Evolutionary conservation across 345 rosid species (phyloP).

Genomic region (Geranium rotundifolium): DNA sequence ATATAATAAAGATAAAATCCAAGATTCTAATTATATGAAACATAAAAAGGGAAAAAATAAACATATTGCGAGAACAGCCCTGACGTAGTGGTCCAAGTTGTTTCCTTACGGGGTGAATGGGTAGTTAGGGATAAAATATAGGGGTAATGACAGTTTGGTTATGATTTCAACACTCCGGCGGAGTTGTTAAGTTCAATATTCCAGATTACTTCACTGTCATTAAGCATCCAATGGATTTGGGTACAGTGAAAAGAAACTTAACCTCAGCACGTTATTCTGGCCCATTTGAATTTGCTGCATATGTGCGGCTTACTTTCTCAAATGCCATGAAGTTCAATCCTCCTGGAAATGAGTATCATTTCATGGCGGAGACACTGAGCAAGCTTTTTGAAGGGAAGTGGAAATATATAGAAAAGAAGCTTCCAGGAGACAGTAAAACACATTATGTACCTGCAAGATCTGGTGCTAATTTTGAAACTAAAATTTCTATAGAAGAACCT

Average conservation of each 20-base stretch:
- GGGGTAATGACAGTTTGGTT: too few species aligned
- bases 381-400: slow-evolving; percentile 64
- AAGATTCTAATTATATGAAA: too few species aligned
- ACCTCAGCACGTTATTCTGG: slow-evolving; percentile 45
- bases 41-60: too few species aligned
- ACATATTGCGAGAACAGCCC: too few species aligned
- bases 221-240: slow-evolving; percentile 88
- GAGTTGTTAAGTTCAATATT: slow-evolving; percentile 65
- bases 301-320: slow-evolving; percentile 69
- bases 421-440: slow-evolving; percentile 21
- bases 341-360: slow-evolving; percentile 55
- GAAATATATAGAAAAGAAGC: slow-evolving; percentile 74
- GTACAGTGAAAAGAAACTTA: slow-evolving; percentile 56
- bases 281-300: slow-evolving; percentile 62
- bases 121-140: too few species aligned
- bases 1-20: too few species aligned
- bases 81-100: too few species aligned
- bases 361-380: slow-evolving; percentile 53
- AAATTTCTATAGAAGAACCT: slow-evolving; percentile 16
- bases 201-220: slow-evolving; percentile 78
- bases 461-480: slow-evolving; percentile 22
- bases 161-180: slow-evolving; percentile 62
- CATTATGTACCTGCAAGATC: slow-evolving; percentile 21
- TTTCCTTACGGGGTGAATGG: too few species aligned
- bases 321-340: slow-evolving; percentile 83